These are phyloP conservation scores for Daldinia grandis DNA, from an alignment of 495 filamentous ascomycete species.

Conservation along the genomic window DNA sequence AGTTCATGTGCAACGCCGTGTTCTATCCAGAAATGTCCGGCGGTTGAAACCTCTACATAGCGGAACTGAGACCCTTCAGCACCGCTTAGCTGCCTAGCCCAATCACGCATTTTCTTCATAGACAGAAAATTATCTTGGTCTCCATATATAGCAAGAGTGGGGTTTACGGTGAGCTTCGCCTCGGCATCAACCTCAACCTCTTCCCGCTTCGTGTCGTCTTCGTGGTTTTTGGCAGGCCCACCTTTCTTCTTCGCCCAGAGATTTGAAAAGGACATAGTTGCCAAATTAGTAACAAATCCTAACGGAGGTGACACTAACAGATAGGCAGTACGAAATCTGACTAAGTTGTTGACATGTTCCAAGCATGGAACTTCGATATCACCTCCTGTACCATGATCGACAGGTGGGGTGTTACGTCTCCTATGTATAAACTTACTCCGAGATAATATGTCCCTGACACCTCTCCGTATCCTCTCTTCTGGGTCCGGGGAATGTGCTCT, in stretches of 20 bases:
- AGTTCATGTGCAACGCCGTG: constrained; percentile 65
- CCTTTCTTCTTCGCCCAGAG: constrained; percentile 29
- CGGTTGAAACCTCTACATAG: constrained; percentile 68
- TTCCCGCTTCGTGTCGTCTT: constrained; percentile 33
- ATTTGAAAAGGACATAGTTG: constrained; percentile 60
- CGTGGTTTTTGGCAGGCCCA: not conserved
- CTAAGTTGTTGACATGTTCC: constrained; percentile 36
- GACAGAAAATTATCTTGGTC: constrained; percentile 81
- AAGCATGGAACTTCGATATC: constrained; percentile 34
- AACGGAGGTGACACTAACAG: constrained; percentile 83
- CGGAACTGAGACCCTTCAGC: constrained; percentile 55
- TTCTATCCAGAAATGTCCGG: constrained; percentile 88
- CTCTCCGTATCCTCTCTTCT: constrained; percentile 52
- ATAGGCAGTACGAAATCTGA: constrained; percentile 63
- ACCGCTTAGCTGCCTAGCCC: constrained; percentile 67
- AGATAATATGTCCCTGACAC: constrained; percentile 51
- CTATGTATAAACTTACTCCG: constrained; percentile 45
- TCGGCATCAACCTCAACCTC: constrained; percentile 51
- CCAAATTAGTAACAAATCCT: constrained; percentile 65
- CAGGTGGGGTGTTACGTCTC: constrained; percentile 11
- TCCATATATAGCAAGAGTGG: constrained; percentile 79
- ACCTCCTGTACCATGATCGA: constrained; percentile 12
- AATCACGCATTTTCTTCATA: constrained; percentile 69
- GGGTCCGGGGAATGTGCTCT: constrained; percentile 34
- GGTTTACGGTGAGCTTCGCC: constrained; percentile 63